Evolutionary conservation across 768 basidiomycete genomes (phyloP), one percentile per base, ranked within the genome.

Genomic region (Porphyrellus cyaneotinctus): DNA sequence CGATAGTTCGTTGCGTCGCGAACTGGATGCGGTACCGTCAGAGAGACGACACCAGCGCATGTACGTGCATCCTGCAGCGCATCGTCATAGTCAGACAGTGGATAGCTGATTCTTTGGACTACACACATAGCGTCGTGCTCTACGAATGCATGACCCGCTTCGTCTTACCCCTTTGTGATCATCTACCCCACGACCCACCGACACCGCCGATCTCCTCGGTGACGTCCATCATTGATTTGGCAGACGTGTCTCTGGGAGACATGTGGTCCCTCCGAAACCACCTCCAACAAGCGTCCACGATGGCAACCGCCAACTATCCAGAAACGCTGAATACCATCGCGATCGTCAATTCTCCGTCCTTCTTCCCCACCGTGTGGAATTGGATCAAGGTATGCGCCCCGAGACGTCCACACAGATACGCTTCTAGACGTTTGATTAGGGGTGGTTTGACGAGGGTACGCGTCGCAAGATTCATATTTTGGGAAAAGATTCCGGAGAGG

Each of bases 341-440:
- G 12, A 69, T 93, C 49, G 83, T 93, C 49, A 91, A 92, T 58
- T 83, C 88, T 0, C 91, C 91, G 0, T 74, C 81, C 0, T 93
- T 91, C 74, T 93, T 93, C 68, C 80, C 85, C 3, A 88, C 84
- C 2, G 74, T 92, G 11, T 93, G 90, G 90, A 78, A 77, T 30
- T 92, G 90, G 90, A 76, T 92, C 64, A 89, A 88, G 75, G 85
- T 83, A 52, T 36, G 71, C 53, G 18, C 12, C 15, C 13, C 9
- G 4, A 6, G 1, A 10, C 41, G 18, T 31, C 3, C 26, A 9
- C 26, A 28, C 26, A 4, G 26, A 28, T 9, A 9, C 26, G 26
- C 26, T 28, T 28, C 26, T 4, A 9, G 9, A 28, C 26, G 26
- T 33, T 54, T 54, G 35, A n/a, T 8, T 58, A 87, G 81, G 79